Percentiles rank a stretch among this genome's conserved stretches.
Conservation (phyloP, 352 stramenopile species). For the Phytopythium sindhum region DNA sequence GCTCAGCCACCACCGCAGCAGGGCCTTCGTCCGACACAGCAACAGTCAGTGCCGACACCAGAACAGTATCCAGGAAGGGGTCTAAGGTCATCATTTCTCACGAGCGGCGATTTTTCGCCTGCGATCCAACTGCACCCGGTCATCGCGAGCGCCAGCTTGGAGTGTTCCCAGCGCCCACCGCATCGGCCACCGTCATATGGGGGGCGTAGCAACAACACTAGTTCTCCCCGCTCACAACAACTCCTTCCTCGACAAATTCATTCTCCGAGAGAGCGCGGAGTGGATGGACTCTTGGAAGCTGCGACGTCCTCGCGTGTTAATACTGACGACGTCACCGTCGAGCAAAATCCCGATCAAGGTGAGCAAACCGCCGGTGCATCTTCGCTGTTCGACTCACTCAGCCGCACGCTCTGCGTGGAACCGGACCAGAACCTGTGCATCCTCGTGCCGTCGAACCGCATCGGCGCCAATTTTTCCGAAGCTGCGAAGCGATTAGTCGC, state of each 20-base stretch:
- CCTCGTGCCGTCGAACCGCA: constrained; percentile 66
- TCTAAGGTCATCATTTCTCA: constrained; percentile 35
- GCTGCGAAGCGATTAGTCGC: constrained; percentile 41
- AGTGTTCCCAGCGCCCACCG: constrained; percentile 1
- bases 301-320: not conserved
- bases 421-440: constrained; percentile 53
- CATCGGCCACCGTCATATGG: constrained; percentile 6
- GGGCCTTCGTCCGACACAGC: not conserved
- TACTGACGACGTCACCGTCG: not conserved
- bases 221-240: not conserved
- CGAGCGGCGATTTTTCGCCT: constrained; percentile 29
- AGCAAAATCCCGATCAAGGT: not conserved
- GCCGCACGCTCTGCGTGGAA: constrained; percentile 70
- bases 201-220: not conserved
- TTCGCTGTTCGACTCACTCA: constrained; percentile 60
- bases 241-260: not conserved
- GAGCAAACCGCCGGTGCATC: not conserved
- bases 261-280: not conserved
- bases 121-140: constrained; percentile 39
- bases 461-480: constrained; percentile 64
- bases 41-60: not conserved
- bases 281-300: too few species aligned
- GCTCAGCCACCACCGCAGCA: not conserved
- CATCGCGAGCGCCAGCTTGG: constrained; percentile 11
- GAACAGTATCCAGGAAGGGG: not conserved